Conservation (phyloP, 1,139 yeast species). For the Debaryomycetaceae sp. region DNA sequence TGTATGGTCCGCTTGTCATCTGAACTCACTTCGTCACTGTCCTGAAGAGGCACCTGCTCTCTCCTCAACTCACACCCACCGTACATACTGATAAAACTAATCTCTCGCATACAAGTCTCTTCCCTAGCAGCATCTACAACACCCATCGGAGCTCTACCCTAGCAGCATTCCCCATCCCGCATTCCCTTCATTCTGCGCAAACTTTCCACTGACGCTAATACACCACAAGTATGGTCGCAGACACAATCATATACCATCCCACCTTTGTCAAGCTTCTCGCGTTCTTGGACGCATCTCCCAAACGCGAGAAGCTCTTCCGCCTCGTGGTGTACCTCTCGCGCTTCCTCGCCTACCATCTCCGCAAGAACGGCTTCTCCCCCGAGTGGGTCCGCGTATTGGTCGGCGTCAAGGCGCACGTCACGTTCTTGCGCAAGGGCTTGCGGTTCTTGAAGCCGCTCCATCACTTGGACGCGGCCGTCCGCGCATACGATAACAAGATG, state of each 20-base stretch:
- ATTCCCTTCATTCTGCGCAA: not conserved
- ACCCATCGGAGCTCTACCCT: not conserved
- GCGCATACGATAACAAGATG: slow-evolving; percentile 62
- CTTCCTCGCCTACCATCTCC: slow-evolving; percentile 54
- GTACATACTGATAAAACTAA: no score
- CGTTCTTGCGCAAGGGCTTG: slow-evolving; percentile 72
- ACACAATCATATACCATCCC: slow-evolving; percentile 66
- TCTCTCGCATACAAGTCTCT: no score
- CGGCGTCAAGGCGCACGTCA: slow-evolving; percentile 45
- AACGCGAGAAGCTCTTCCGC: slow-evolving; percentile 70
- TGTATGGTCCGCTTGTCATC: no score
- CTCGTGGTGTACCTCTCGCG: slow-evolving; percentile 74
- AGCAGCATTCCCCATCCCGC: not conserved
- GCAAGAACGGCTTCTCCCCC: slow-evolving; percentile 47
- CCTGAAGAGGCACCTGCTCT: not conserved
- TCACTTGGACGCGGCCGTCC: slow-evolving; percentile 61
- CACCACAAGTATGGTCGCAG: slow-evolving; percentile 43
- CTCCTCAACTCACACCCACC: not conserved
- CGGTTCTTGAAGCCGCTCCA: slow-evolving; percentile 77
- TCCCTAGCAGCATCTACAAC: no score
- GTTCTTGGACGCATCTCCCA: slow-evolving; percentile 56
- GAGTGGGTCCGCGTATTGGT: slow-evolving; percentile 41
- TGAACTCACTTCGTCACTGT: not conserved
- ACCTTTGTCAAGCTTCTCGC: slow-evolving; percentile 50
- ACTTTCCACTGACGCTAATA: not conserved